Conservation (phyloP, 441 rosid species). For the Brassica balearica region DNA sequence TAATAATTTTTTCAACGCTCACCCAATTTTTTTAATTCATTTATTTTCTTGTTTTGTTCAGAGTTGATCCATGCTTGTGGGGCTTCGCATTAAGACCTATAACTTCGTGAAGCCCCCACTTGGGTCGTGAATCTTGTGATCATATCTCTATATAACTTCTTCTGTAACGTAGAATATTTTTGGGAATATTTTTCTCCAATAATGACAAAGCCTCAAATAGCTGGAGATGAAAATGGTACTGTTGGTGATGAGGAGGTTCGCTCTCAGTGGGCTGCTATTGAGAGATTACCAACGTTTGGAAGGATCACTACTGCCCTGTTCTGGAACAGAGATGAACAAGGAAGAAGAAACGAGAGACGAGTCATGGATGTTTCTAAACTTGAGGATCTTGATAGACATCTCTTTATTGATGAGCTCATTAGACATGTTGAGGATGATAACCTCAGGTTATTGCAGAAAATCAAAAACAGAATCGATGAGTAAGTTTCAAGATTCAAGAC, state of each 20-base stretch:
- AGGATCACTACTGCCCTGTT: slow-evolving; percentile 35
- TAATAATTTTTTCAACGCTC: slow-evolving; percentile 4
- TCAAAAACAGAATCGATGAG: slow-evolving; percentile 70
- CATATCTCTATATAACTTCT: not conserved
- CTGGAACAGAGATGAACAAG: slow-evolving; percentile 25
- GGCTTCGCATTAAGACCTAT: not conserved
- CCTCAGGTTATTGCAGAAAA: slow-evolving; percentile 66
- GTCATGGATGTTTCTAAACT: slow-evolving; percentile 57
- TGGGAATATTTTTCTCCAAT: not conserved
- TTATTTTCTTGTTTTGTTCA: not conserved
- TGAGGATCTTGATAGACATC: slow-evolving; percentile 54
- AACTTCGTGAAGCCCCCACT: not conserved
- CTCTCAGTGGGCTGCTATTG: slow-evolving; percentile 32
- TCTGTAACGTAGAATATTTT: not conserved
- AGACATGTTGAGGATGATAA: slow-evolving; percentile 67
- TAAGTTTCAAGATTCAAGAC: slow-evolving; percentile 23
- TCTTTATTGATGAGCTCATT: slow-evolving; percentile 57
- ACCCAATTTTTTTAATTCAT: not conserved
- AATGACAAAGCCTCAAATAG: slow-evolving; percentile 9
- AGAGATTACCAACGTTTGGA: slow-evolving; percentile 31
- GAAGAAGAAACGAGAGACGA: slow-evolving; percentile 39
- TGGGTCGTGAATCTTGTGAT: not conserved
- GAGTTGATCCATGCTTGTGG: slow-evolving; percentile 12
- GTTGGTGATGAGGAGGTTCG: slow-evolving; percentile 11
- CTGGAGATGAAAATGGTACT: not conserved